phyloP scores from a whole-genome alignment of 2,329 filamentous ascomycete species.

The Karstenula rhodostoma region DNA sequence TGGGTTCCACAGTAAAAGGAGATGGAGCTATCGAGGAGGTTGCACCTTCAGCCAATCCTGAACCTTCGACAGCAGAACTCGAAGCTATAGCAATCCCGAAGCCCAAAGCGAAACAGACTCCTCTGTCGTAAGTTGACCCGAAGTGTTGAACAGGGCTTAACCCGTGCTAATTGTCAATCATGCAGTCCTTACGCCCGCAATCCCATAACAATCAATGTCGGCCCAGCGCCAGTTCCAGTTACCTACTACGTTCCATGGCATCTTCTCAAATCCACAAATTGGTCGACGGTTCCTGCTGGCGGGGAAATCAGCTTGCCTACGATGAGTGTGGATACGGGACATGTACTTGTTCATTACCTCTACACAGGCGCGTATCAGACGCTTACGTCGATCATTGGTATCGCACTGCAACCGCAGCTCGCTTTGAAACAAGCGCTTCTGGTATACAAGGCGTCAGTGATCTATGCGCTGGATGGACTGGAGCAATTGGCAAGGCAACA shows the following conservation, averaged over 20 bases:
- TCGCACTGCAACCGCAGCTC: slow-evolving; percentile 5
- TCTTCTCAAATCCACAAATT: slow-evolving; percentile 6
- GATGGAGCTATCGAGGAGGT: not conserved
- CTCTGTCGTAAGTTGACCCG: slow-evolving; percentile 8
- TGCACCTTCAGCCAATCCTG: not conserved
- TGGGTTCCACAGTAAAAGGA: not conserved
- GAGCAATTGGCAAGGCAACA: slow-evolving; percentile 7
- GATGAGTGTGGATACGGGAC: slow-evolving; percentile 5
- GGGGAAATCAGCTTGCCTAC: slow-evolving; percentile 11
- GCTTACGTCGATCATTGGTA: slow-evolving; percentile 4
- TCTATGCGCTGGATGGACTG: slow-evolving; percentile 3
- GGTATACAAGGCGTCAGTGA: slow-evolving; percentile 5
- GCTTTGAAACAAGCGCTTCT: slow-evolving; percentile 13
- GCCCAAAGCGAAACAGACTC: not conserved
- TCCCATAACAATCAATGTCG: slow-evolving; percentile 8
- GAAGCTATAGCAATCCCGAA: slow-evolving; percentile 1
- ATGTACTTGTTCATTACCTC: slow-evolving; percentile 14
- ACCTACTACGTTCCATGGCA: slow-evolving; percentile 12
- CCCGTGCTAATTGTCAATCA: slow-evolving; percentile 5
- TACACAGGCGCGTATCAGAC: slow-evolving; percentile 11
- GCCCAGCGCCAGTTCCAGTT: slow-evolving; percentile 3
- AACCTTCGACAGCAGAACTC: slow-evolving; percentile 5
- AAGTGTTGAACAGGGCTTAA: slow-evolving; percentile 6
- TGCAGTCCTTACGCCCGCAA: slow-evolving; percentile 8
- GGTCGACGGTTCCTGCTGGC: slow-evolving; percentile 1